Conservation (phyloP, 345 rosid species). For the Hevea brasiliensis region DNA sequence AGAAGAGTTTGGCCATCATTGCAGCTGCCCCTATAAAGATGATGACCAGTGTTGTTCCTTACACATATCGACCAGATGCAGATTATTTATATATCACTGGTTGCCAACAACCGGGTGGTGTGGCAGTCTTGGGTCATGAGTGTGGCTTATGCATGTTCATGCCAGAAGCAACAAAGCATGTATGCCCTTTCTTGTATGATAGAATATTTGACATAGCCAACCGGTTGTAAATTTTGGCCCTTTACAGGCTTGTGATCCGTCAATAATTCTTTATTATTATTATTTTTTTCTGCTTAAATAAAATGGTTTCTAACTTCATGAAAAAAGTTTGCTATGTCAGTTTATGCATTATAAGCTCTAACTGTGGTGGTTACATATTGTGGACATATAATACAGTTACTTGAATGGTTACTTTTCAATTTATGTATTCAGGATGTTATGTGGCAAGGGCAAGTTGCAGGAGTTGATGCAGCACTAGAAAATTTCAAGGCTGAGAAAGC, state of each 20-base stretch:
- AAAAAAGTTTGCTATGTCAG: neutral
- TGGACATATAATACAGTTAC: neutral
- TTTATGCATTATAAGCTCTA: slow-evolving; percentile 1
- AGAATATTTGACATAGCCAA: neutral
- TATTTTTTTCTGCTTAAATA: no score
- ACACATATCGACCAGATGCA: slow-evolving; percentile 85
- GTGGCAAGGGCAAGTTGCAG: slow-evolving; percentile 93
- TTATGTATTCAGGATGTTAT: slow-evolving; percentile 59
- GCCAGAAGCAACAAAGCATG: slow-evolving; percentile 80
- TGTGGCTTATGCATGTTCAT: slow-evolving; percentile 96
- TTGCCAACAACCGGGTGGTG: slow-evolving; percentile 94
- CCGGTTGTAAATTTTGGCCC: neutral
- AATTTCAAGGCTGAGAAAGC: slow-evolving; percentile 84
- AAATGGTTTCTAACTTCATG: no score
- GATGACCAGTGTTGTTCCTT: slow-evolving; percentile 97
- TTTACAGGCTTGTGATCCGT: no score
- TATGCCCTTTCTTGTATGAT: slow-evolving; percentile 34
- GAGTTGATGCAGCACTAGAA: slow-evolving; percentile 78
- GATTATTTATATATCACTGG: slow-evolving; percentile 85
- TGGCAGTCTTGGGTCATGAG: slow-evolving; percentile 73
- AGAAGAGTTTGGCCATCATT: slow-evolving; percentile 69
- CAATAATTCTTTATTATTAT: no score
- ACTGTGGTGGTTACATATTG: neutral
- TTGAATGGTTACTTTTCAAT: slow-evolving; percentile 2
- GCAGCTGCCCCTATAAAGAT: slow-evolving; percentile 89